Evolutionary conservation across 495 filamentous ascomycete species (phyloP), one percentile per base, ranked within the genome.

Genomic region (Penicillium pancosmium): DNA sequence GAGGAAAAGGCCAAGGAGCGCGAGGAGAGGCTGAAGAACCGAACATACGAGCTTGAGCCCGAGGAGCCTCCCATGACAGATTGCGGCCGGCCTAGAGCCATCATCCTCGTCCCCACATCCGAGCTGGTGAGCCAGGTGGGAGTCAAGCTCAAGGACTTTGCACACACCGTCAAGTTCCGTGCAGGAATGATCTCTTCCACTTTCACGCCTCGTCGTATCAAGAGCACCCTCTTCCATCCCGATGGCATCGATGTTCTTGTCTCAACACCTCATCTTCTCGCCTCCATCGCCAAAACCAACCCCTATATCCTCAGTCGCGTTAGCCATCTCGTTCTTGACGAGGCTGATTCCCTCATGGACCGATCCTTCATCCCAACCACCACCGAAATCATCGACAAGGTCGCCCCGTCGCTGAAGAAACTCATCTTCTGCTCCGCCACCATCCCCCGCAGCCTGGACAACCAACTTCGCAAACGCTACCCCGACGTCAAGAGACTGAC

Each of bases 381-480:
- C 1, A 88, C 84, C 13, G 81, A 84, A 49, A 87, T 98, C 57
- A 82, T 98, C 59, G 88, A 93, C 67, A 86, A 89, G 60, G 80
- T 83, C 4, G 79, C 85, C 2, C 88, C 91, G 2, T 91, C 90
- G 0, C 80, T 98, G 9, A 84, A 89, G 58, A 91, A 97, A 67
- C 81, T 98, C n/a, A 84, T 98, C 21, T 85, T 98, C 56, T 98
- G 94, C 79, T 98, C 94, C 4, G 94, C 94, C 58, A 98, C 94
- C 12, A 98, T 98, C 60, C 94, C 94, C 2, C 84, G 86, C 54
- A 88, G 89, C 65, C 82, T 98, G 5, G 93, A 98, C 72, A 85
- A 79, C 52, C 90, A 88, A 67, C 82, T 98, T n/a, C 82, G 82
- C 49, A 84, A 86, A 54, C 84, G 86, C 52, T 97, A 92, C 74